phyloP scores from a whole-genome alignment of 345 rosid genomes.

The Eucalyptus brandiana region DNA sequence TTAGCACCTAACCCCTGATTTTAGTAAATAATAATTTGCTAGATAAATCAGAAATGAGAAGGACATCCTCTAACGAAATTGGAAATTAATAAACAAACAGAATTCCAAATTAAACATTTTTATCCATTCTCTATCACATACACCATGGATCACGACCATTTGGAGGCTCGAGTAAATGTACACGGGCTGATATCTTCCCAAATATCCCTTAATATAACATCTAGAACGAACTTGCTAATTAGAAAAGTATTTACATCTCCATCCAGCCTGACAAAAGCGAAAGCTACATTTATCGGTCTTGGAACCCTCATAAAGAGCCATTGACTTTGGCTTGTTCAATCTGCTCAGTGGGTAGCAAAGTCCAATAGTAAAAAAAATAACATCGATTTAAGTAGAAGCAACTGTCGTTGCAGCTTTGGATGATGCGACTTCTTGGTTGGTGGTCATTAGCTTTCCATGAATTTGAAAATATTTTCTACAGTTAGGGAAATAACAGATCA shows the following conservation, averaged over 20 bases:
- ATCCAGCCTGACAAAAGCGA: neutral
- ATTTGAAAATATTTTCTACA: neutral
- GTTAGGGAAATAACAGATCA: neutral
- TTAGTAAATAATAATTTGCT: neutral
- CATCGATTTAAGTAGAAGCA: neutral
- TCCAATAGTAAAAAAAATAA: neutral
- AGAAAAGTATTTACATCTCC: neutral
- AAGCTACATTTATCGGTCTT: neutral
- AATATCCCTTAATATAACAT: neutral
- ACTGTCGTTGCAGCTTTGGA: neutral
- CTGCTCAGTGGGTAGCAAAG: neutral
- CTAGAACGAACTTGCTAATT: neutral
- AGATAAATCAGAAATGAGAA: neutral
- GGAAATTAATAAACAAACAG: neutral
- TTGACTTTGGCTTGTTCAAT: neutral
- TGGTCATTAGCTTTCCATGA: neutral
- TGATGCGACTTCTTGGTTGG: neutral
- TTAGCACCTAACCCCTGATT: accelerated
- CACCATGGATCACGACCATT: neutral
- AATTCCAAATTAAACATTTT: neutral
- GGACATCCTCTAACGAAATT: neutral
- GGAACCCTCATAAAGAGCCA: neutral
- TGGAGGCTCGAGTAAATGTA: neutral
- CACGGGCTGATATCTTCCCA: neutral
- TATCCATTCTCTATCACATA: neutral